phyloP scores from a whole-genome alignment of 176 grass and related monocot genomes.

The Avena sativa region DNA sequence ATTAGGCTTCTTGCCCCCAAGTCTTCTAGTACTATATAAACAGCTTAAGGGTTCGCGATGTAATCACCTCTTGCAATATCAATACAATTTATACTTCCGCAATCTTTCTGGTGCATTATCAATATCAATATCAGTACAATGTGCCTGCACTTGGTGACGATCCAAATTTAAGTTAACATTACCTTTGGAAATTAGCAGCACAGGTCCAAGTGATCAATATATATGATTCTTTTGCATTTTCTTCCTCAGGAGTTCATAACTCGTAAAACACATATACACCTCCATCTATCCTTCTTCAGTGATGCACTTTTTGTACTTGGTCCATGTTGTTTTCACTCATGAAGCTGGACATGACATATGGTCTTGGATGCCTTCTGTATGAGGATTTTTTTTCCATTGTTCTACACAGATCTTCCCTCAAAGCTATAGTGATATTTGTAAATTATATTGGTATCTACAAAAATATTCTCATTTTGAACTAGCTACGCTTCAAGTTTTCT shows the following conservation, averaged over 20 bases:
- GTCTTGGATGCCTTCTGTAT: background rate
- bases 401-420: background rate
- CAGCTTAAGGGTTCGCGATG: too few relatives aligned
- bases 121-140: background rate
- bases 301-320: background rate
- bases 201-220: background rate
- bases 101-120: too few relatives aligned
- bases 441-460: background rate
- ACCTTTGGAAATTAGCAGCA: background rate
- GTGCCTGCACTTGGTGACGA: background rate
- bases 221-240: too few relatives aligned
- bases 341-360: background rate
- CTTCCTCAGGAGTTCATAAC: background rate
- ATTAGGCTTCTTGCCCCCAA: too few relatives aligned
- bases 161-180: background rate
- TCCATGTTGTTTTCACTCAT: background rate
- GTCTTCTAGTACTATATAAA: too few relatives aligned
- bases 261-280: background rate
- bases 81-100: too few relatives aligned
- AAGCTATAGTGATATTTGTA: background rate
- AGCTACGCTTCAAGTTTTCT: background rate
- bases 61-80: too few relatives aligned
- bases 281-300: background rate
- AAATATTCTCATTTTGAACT: background rate
- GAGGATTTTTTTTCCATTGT: background rate